A percentile compares a stretch with the other conserved stretches of the same genome.
These are phyloP conservation scores for Kurtzmaniella natalensis DNA, from an alignment of 1,139 yeast genomes.

Conservation along the genomic window DNA sequence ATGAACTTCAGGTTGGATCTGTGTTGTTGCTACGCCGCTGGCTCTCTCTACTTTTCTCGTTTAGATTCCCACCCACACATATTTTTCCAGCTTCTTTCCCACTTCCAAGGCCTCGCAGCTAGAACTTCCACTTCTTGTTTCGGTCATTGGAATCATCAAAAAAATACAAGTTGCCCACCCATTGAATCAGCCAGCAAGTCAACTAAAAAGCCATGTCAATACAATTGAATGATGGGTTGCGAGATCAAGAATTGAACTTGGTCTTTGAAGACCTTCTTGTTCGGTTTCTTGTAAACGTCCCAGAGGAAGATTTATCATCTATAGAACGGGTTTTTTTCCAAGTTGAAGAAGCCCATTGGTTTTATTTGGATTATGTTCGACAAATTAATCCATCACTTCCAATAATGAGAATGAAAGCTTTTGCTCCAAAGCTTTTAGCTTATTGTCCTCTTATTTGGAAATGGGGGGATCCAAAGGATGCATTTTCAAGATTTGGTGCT, in stretches of 20 bases:
- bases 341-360: constrained; percentile 99
- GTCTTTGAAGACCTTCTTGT: constrained; percentile 85
- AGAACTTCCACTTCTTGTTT: no score
- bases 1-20: no score
- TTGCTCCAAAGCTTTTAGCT: constrained; percentile 66
- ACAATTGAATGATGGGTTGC: constrained; percentile 52
- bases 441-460: constrained; percentile 85
- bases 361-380: constrained; percentile 81
- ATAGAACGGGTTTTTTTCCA: constrained; percentile 89
- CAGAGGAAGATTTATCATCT: constrained; percentile 82
- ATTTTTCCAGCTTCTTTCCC: no score
- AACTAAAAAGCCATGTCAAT: no score
- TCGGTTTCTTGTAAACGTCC: constrained; percentile 86
- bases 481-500: constrained; percentile 69
- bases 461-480: constrained; percentile 78
- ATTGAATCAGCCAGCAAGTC: not conserved
- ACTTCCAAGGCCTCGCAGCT: no score
- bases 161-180: no score
- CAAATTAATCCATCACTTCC: constrained; percentile 76
- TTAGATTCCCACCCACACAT: no score
- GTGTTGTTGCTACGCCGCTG: no score
- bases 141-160: not conserved
- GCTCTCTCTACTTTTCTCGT: no score
- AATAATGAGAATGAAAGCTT: constrained; percentile 70
- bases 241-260: constrained; percentile 60